Evolutionary conservation across 108 stramenopile genomes (phyloP), one percentile per base, ranked within the genome.

Genomic region (Nitzschia putrida): DNA sequence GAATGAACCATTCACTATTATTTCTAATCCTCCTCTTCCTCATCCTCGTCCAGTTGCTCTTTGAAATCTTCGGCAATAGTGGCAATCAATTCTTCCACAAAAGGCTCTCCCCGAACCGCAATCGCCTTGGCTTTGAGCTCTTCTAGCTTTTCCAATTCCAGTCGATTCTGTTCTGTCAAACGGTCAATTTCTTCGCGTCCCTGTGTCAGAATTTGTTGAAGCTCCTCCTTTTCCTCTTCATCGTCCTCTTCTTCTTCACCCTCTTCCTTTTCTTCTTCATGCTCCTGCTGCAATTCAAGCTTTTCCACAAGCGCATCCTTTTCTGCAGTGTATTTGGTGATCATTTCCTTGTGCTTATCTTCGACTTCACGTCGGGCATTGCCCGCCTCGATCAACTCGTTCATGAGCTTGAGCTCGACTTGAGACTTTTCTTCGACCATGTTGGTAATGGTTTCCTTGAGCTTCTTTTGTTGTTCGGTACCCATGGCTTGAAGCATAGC

Each of bases 391-490:
- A 88, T 76, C 51, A 91, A 47, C n/a, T 77, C 76, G 58, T 91
- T 91, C 88, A 91, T 86, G 45, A 88, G 68, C 50, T 84, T 70
- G 44, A 91, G 57, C 79, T 91, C 90, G n/a, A 85, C 71, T 49
- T 82, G 57, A 2, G 83, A 76, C 58, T 85, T 74, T 65, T 85
- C 86, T 61, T 91, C 90, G 22, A 78, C 67, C 57, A 81, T 80
- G 16, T 60, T 49, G 22, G 73, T 78, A 6, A 81, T 57, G 57
- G 71, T 74, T n/a, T 88, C 88, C 60, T 80, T 80, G 57, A 85
- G 72, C 11, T 60, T 57, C 66, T 82, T 84, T 22, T 83, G 76
- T 8, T 78, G 52, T 14, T 54, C 68, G 6, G 77, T 80, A 13
- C 70, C 64, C 37, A 81, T 72, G 22, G 68, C 64, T 43, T 80